These are phyloP conservation scores for Buxus sempervirens DNA, from an alignment of 164 flowering plant species.

Conservation along the genomic window DNA sequence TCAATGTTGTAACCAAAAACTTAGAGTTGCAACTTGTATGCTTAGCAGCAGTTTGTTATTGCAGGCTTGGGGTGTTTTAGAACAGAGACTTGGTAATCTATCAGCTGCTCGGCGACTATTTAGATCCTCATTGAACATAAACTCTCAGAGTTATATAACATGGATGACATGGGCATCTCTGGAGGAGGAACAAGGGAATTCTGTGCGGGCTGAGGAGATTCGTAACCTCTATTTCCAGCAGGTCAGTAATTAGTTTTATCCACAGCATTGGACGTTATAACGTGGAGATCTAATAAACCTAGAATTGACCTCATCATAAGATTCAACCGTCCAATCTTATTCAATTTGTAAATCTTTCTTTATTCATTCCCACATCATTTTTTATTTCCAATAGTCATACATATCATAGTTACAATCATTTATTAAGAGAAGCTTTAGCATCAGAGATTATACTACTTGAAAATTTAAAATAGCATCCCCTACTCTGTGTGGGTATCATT, in stretches of 20 bases:
- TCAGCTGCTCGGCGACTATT: constrained; percentile 86
- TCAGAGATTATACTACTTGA: too few relatives aligned
- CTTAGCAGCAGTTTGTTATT: background rate
- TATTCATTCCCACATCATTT: background rate
- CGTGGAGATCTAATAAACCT: background rate
- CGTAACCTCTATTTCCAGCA: constrained; percentile 90
- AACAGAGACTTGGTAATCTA: constrained; percentile 76
- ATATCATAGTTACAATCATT: too few relatives aligned
- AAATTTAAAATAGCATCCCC: too few relatives aligned
- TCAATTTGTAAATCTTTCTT: background rate
- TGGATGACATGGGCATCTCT: constrained; percentile 98
- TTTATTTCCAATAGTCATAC: too few relatives aligned
- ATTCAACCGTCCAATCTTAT: background rate
- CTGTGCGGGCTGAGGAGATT: constrained; percentile 88
- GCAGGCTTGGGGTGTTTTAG: constrained; percentile 98
- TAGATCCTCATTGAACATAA: constrained; percentile 77
- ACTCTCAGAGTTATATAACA: constrained; percentile 88
- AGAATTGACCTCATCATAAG: background rate
- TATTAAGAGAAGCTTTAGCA: too few relatives aligned
- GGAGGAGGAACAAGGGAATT: constrained; percentile 89
- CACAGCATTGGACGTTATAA: background rate
- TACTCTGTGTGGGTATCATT: too few relatives aligned
- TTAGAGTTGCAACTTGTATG: too few relatives aligned
- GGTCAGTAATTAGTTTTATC: constrained; percentile 30
- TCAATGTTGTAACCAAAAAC: too few relatives aligned